Evolutionary conservation across 1,139 yeast species (phyloP).

Genomic region (Geotrichum aggregatum): DNA sequence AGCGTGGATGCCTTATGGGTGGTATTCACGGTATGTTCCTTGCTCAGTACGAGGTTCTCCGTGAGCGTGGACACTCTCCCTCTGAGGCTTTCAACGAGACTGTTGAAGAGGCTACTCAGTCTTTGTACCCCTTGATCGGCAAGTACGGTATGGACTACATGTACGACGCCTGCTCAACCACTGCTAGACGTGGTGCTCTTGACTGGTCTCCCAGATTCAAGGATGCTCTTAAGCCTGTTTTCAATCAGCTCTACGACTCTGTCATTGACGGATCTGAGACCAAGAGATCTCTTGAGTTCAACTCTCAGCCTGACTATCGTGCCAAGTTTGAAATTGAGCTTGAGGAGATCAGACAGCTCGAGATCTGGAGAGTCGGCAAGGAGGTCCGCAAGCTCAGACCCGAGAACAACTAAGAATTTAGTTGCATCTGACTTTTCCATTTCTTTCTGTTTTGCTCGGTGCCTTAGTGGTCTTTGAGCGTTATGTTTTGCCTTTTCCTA

Average conservation of each 20-base stretch:
- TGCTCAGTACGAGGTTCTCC: slow-evolving; percentile 98
- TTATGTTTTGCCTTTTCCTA: slow-evolving; percentile 3
- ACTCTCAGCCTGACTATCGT: slow-evolving; percentile 97
- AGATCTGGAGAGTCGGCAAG: slow-evolving; percentile 99
- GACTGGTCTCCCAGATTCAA: slow-evolving; percentile 99
- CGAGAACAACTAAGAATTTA: slow-evolving; percentile 82
- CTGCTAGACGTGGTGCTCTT: slow-evolving; percentile 99
- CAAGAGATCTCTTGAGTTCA: slow-evolving; percentile 95
- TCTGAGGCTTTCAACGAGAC: slow-evolving; percentile 99
- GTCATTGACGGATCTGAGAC: slow-evolving; percentile 97
- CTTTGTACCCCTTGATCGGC: slow-evolving; percentile 97
- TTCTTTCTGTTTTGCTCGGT: not conserved
- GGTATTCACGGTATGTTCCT: slow-evolving; percentile 99
- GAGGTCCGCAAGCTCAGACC: slow-evolving; percentile 99
- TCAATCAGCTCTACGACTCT: slow-evolving; percentile 90
- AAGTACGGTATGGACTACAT: slow-evolving; percentile 99
- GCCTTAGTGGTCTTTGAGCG: not conserved
- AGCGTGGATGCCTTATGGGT: slow-evolving; percentile 99
- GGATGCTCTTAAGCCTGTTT: slow-evolving; percentile 97
- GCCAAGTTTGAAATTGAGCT: slow-evolving; percentile 92
- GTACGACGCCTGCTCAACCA: slow-evolving; percentile 99
- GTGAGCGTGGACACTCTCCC: slow-evolving; percentile 99
- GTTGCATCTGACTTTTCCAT: not conserved
- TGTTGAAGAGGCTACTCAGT: slow-evolving; percentile 99
- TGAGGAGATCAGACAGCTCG: slow-evolving; percentile 89